Evolutionary conservation across 495 filamentous ascomycete genomes (phyloP).

Genomic region (Copromyces sp.): DNA sequence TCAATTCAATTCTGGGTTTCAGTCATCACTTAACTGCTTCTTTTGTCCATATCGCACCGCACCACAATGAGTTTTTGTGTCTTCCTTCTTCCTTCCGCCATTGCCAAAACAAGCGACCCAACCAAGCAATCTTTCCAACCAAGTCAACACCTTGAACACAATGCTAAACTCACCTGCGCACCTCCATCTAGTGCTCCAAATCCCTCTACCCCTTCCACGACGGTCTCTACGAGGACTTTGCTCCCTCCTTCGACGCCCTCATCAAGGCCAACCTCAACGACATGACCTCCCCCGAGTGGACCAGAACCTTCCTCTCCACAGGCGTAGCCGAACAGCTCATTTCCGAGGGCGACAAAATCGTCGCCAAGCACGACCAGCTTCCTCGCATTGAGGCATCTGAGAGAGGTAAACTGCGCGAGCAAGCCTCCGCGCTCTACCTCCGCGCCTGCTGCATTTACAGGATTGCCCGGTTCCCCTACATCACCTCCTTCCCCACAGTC

Average conservation of each 20-base stretch:
- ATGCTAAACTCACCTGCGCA: not conserved
- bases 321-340: slow-evolving; percentile 43
- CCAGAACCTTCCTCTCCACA: slow-evolving; percentile 45
- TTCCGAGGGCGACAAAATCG: slow-evolving; percentile 35
- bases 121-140: not conserved
- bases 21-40: not conserved
- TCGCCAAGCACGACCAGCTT: slow-evolving; percentile 27
- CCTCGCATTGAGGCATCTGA: not conserved
- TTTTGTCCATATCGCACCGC: not conserved
- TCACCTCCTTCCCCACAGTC: slow-evolving; percentile 34
- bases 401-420: slow-evolving; percentile 11
- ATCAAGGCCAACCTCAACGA: slow-evolving; percentile 54
- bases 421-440: slow-evolving; percentile 54
- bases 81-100: not conserved
- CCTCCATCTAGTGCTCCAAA: slow-evolving; percentile 39
- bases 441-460: slow-evolving; percentile 63
- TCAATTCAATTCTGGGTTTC: not conserved
- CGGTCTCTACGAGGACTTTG: slow-evolving; percentile 57
- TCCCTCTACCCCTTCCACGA: slow-evolving; percentile 76
- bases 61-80: not conserved
- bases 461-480: slow-evolving; percentile 66
- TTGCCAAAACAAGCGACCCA: not conserved
- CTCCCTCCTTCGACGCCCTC: slow-evolving; percentile 56
- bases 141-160: not conserved
- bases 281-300: slow-evolving; percentile 53